Conservation (phyloP, 768 basidiomycete genomes). For the Dacryopinax spathularia region DNA sequence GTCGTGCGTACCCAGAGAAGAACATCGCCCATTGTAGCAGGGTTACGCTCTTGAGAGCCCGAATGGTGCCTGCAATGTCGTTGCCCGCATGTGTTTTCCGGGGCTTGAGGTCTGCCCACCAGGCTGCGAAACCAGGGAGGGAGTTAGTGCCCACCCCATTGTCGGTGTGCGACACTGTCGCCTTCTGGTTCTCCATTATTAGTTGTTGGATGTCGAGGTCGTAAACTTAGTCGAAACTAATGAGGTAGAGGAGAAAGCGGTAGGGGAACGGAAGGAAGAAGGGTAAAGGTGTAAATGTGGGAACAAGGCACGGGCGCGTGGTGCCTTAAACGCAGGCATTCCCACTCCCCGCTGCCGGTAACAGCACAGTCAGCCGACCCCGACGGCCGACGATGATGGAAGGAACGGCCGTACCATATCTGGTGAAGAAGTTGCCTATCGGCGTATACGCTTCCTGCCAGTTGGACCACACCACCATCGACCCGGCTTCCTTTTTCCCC, state of each 20-base stretch:
- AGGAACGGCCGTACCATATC: too few relatives aligned
- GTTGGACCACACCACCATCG: background rate
- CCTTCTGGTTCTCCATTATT: background rate
- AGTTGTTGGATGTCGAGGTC: background rate
- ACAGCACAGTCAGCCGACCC: too few relatives aligned
- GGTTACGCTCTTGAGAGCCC: slow-evolving; percentile 9
- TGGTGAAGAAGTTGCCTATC: too few relatives aligned
- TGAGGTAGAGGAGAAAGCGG: background rate
- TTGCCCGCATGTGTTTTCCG: background rate
- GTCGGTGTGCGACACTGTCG: background rate
- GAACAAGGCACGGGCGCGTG: too few relatives aligned
- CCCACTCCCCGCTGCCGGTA: too few relatives aligned
- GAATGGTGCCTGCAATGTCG: background rate
- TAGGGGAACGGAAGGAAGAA: background rate
- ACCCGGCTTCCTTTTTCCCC: background rate
- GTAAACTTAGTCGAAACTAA: too few relatives aligned
- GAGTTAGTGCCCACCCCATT: background rate
- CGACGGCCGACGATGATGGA: too few relatives aligned
- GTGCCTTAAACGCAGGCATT: too few relatives aligned
- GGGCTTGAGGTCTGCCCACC: background rate
- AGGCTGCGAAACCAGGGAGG: background rate
- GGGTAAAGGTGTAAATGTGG: background rate
- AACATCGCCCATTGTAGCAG: slow-evolving; percentile 22
- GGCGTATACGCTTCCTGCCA: background rate
- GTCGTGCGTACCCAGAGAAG: slow-evolving; percentile 24